These are phyloP conservation scores for Eucalyptus viminalis DNA, from an alignment of 345 rosid genomes.

Conservation along the genomic window DNA sequence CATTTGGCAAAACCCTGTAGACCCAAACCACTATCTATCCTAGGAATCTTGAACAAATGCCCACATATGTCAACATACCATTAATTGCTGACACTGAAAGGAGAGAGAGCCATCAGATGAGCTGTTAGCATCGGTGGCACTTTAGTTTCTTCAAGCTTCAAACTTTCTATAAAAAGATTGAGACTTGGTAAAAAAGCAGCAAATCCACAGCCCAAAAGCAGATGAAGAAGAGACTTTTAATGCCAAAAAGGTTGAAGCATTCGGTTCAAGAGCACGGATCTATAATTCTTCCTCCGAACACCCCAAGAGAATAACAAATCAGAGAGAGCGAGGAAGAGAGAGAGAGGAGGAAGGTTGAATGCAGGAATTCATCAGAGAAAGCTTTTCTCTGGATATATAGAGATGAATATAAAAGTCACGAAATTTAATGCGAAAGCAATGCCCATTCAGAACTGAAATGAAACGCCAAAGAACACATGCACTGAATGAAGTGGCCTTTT, in stretches of 20 bases:
- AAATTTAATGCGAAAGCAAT: not conserved
- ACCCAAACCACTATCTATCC: not conserved
- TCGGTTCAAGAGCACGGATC: not conserved
- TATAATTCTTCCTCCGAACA: not conserved
- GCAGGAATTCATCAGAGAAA: not conserved
- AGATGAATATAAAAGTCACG: not conserved
- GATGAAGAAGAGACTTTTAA: not conserved
- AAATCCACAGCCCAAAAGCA: not conserved
- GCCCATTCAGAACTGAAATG: not conserved
- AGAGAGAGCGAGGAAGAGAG: not conserved
- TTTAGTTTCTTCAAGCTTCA: not conserved
- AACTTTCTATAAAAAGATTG: not conserved
- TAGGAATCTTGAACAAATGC: not conserved
- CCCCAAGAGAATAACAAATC: not conserved
- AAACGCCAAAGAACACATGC: not conserved
- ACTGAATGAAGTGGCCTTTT: not conserved
- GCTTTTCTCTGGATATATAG: not conserved
- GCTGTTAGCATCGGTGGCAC: not conserved
- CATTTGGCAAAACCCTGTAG: not conserved
- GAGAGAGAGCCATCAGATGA: not conserved
- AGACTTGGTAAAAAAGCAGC: not conserved
- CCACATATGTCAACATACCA: not conserved
- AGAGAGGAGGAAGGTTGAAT: not conserved
- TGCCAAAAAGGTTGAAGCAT: not conserved
- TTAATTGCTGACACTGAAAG: not conserved